Percentiles rank a stretch among this genome's conserved stretches.
These are phyloP conservation scores for Phlegmacium glaucopus DNA, from an alignment of 768 basidiomycete species.

Conservation along the genomic window DNA sequence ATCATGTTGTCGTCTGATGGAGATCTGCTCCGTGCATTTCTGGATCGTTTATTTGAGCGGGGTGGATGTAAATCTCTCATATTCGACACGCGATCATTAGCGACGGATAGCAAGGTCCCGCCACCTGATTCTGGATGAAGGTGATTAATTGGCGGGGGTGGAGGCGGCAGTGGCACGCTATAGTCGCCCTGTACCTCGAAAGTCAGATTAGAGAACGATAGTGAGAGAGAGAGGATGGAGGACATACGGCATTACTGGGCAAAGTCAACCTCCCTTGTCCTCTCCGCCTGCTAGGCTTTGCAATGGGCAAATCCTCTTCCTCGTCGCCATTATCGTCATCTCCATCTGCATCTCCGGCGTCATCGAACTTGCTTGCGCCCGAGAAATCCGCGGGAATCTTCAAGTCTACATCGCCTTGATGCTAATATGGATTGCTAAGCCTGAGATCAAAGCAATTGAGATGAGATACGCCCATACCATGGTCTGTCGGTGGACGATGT, in stretches of 20 bases:
- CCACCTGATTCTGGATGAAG: background rate
- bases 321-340: conserved; percentile 29
- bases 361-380: conserved; percentile 23
- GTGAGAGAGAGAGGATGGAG: background rate
- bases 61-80: conserved; percentile 13
- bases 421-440: conserved; percentile 21
- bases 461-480: conserved; percentile 25
- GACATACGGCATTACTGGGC: conserved; percentile 2
- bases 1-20: conserved; percentile 8
- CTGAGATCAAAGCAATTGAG: background rate
- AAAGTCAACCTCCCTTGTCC: background rate
- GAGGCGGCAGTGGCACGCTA: conserved; percentile 6
- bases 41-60: conserved; percentile 14
- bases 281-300: conserved; percentile 3
- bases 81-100: conserved; percentile 18
- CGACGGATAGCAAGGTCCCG: conserved; percentile 15
- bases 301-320: conserved; percentile 6
- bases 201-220: background rate
- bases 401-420: conserved; percentile 34
- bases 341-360: conserved; percentile 22
- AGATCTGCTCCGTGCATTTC: conserved; percentile 9
- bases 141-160: background rate
- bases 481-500: conserved; percentile 59
- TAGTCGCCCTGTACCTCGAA: conserved; percentile 8
- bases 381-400: conserved; percentile 34